Percentiles rank a stretch among this genome's conserved stretches.
These are phyloP conservation scores for Bifiguratus adelaidae DNA, from an alignment of 192 early-diverging fungal species.

Conservation along the genomic window DNA sequence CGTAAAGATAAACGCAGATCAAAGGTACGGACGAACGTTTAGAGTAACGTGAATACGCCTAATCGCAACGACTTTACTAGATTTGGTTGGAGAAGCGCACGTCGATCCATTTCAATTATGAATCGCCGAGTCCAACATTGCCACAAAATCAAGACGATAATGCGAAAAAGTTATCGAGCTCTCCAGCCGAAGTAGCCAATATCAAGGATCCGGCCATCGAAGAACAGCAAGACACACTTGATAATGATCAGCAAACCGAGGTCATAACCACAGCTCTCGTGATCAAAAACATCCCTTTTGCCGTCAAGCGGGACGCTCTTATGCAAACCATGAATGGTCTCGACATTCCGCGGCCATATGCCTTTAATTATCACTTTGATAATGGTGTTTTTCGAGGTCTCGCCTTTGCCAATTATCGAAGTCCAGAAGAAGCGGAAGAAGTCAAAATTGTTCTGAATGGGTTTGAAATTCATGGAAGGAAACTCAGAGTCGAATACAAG, in stretches of 20 bases:
- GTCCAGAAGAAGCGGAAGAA: conserved; percentile 61
- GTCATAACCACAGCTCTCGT: conserved; percentile 66
- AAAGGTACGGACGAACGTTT: background rate
- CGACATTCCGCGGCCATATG: conserved; percentile 64
- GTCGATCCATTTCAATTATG: conserved; percentile 1
- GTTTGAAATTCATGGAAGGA: conserved; percentile 56
- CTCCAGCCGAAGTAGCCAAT: background rate
- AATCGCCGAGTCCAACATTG: conserved; percentile 1
- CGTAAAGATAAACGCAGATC: conserved; percentile 1
- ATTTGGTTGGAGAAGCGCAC: background rate
- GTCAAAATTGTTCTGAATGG: conserved; percentile 62
- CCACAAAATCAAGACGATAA: background rate
- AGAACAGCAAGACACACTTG: no score
- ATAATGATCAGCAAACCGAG: no score
- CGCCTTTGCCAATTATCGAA: conserved; percentile 74
- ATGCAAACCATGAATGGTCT: conserved; percentile 38
- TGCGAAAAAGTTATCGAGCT: background rate
- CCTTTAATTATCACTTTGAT: conserved; percentile 80
- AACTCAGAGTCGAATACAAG: conserved; percentile 73
- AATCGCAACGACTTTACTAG: background rate
- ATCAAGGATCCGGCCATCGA: no score
- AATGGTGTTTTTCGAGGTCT: conserved; percentile 69
- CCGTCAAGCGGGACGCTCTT: conserved; percentile 66
- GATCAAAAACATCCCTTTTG: conserved; percentile 78
- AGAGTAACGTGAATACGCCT: background rate